These are phyloP conservation scores for Prunus kanzakura DNA, from an alignment of 306 rosid genomes.

Conservation along the genomic window DNA sequence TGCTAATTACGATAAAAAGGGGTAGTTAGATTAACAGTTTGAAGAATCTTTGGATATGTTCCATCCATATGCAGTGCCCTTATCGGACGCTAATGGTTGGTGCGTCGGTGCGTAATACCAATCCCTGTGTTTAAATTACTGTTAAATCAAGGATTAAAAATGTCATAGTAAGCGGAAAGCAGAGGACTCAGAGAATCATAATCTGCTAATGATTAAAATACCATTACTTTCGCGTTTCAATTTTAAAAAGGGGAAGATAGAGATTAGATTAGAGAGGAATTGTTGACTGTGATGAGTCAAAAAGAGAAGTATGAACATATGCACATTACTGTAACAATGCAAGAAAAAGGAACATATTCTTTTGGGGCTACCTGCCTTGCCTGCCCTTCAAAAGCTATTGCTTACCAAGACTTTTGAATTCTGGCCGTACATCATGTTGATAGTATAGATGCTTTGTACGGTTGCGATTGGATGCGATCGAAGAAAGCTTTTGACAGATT, in stretches of 20 bases:
- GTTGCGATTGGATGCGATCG: slow-evolving; percentile 2
- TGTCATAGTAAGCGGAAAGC: slow-evolving; percentile 61
- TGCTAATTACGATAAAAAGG: slow-evolving; percentile 5
- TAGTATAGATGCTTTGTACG: slow-evolving; percentile 17
- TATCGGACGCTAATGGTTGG: background rate
- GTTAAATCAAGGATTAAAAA: slow-evolving; percentile 35
- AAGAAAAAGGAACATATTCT: slow-evolving; percentile 23
- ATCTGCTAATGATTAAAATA: slow-evolving; percentile 31
- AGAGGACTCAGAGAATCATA: slow-evolving; percentile 24
- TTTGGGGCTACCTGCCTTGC: slow-evolving; percentile 1
- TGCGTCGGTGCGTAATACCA: slow-evolving; percentile 14
- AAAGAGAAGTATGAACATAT: slow-evolving; percentile 9
- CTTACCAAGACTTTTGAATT: background rate
- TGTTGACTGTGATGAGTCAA: slow-evolving; percentile 22
- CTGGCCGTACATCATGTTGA: background rate
- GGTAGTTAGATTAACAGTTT: slow-evolving; percentile 8
- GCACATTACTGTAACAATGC: background rate
- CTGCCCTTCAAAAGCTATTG: slow-evolving; percentile 11
- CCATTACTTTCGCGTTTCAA: background rate
- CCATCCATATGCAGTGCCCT: background rate
- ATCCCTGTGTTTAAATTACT: slow-evolving; percentile 2
- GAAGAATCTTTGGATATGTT: slow-evolving; percentile 4
- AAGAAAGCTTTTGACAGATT: background rate
- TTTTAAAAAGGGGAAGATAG: background rate
- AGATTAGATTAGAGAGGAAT: slow-evolving; percentile 16